phyloP scores from a whole-genome alignment of 2,329 filamentous ascomycete species.

The Colletotrichum falcatum region DNA sequence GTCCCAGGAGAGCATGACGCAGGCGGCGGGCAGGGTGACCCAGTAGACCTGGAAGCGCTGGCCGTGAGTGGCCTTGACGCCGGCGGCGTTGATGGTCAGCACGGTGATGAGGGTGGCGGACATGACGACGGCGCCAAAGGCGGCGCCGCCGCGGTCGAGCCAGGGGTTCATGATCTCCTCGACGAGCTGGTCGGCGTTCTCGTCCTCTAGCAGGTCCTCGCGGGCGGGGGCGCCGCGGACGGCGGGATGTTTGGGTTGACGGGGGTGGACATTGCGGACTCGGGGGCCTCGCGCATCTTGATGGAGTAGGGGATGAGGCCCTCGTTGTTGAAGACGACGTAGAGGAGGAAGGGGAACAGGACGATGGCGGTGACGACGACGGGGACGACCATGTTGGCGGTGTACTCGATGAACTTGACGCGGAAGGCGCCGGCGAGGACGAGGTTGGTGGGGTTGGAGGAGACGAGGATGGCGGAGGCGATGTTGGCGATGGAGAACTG shows the following conservation, averaged over 20 bases:
- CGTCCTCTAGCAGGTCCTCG: neutral
- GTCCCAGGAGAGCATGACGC: conserved; percentile 78
- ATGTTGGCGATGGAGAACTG: conserved; percentile 82
- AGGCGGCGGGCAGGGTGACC: conserved; percentile 76
- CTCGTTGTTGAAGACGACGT: conserved; percentile 74
- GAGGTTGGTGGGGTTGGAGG: conserved; percentile 82
- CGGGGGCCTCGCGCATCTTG: conserved; percentile 74
- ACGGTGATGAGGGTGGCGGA: conserved; percentile 74
- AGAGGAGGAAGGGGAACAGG: conserved; percentile 77
- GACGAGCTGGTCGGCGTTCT: conserved; percentile 63
- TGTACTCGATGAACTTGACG: conserved; percentile 79
- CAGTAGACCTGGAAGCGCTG: conserved; percentile 67
- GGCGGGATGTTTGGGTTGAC: conserved; percentile 79
- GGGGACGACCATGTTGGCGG: conserved; percentile 82
- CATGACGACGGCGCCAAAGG: conserved; percentile 75
- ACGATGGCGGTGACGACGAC: conserved; percentile 75
- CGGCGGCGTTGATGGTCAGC: conserved; percentile 73
- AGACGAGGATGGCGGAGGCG: conserved; percentile 80
- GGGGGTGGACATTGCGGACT: conserved; percentile 67
- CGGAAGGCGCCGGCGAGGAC: conserved; percentile 79
- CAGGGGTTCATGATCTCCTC: conserved; percentile 83
- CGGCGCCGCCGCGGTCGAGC: conserved; percentile 74
- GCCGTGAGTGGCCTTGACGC: conserved; percentile 59
- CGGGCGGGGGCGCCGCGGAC: conserved; percentile 64
- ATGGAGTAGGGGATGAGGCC: conserved; percentile 74